Evolutionary conservation across 1,284 basidiomycete species (phyloP).

Genomic region (Flammula alnicola): DNA sequence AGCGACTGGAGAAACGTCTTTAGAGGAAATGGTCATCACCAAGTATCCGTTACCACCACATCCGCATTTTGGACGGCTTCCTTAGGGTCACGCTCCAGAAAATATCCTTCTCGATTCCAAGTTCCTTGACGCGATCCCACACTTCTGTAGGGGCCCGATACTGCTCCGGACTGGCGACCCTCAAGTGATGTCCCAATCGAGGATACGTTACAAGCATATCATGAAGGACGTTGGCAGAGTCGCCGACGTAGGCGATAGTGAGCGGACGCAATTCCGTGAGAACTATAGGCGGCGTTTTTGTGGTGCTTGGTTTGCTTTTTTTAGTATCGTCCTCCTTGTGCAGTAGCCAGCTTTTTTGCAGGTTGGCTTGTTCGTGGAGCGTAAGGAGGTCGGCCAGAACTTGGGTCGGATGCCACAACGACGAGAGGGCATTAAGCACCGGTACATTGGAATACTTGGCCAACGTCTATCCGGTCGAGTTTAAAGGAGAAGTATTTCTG

Average conservation of each 20-base stretch:
- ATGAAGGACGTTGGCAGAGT: conserved; percentile 95
- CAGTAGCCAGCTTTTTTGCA: conserved; percentile 22
- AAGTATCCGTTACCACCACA: conserved; percentile 95
- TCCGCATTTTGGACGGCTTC: conserved; percentile 92
- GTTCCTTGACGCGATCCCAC: conserved; percentile 75
- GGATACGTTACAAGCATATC: conserved; percentile 97
- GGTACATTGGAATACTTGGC: conserved; percentile 90
- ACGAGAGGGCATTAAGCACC: conserved; percentile 94
- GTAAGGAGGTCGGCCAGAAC: conserved; percentile 94
- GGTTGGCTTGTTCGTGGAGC: conserved; percentile 74
- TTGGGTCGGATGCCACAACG: conserved; percentile 96
- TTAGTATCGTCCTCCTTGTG: conserved; percentile 4
- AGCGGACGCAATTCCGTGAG: conserved; percentile 62
- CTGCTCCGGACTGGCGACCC: conserved; percentile 79
- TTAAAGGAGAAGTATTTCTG: background rate
- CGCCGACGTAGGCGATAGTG: conserved; percentile 93
- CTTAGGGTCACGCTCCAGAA: conserved; percentile 80
- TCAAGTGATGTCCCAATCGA: conserved; percentile 86
- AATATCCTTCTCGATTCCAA: conserved; percentile 74
- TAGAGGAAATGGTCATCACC: conserved; percentile 52
- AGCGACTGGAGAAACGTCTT: background rate
- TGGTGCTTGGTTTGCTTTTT: conserved; percentile 6
- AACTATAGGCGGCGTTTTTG: background rate
- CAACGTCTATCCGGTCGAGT: conserved; percentile 63
- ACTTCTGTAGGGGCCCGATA: conserved; percentile 84